Base-by-base conservation (phyloP, 163 green algal genomes). In the Trebouxia gelatinosa region DNA sequence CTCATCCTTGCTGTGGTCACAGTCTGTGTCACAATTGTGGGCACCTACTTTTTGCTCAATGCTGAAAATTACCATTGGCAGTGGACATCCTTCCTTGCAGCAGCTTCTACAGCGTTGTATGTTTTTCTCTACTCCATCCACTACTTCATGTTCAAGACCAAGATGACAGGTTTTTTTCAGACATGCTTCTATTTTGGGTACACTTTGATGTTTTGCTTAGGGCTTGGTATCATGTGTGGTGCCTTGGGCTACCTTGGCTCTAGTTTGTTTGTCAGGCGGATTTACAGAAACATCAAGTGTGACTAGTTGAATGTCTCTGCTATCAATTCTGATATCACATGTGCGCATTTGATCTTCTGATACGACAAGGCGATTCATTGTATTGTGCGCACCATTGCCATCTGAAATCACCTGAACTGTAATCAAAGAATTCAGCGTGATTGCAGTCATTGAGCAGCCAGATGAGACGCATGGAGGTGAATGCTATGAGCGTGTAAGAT, bases 121-220 rank as follows among this genome's bases (percentile, higher is more conserved):
- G 94, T 98, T 7, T 95, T 94, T 79, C 40, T 96, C 2, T 99
- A 99, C 87, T 86, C 80, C n/a, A 65, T 85, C 13, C 87, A 95
- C 82, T 96, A 94, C 86, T 94, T 94, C 71, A 67, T 93, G 17
- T 91, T 90, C 71, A 98, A 98, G 82, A 99, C 95, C 3, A 96
- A 96, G 78, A 99, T 99, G 95, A 97, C 92, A 39, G 94, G 95
- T n/a, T 94, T 99, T 62, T 98, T 98, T 85, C 95, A 99, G 83
- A 97, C 92, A 6, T 89, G 83, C 81, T 99, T 99, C 80, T 99
- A 98, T 85, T 98, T 98, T 85, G 94, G 93, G 2, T 98, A 99
- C 87, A 98, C 95, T 0, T 43, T 83, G 32, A 98, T 98, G 89
- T 94, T 97, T 78, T 98, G 93, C 89, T 67, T 97, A 34, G 93